These are phyloP conservation scores for Raffaelea ambrosiae DNA, from an alignment of 2,329 filamentous ascomycete species.

Conservation along the genomic window DNA sequence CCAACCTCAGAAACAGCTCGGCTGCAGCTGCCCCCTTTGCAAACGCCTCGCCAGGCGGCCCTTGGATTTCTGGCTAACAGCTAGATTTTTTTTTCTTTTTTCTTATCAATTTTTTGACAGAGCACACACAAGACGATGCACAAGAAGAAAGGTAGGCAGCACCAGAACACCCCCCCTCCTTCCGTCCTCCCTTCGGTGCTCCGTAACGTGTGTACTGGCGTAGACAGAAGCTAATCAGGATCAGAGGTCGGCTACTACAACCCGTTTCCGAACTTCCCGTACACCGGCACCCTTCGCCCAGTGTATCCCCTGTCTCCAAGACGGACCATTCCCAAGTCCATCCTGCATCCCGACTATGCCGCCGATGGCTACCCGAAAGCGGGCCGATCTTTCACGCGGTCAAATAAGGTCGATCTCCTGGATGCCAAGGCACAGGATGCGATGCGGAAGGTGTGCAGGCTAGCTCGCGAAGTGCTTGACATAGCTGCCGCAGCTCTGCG, in stretches of 20 bases:
- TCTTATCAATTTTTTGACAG: constrained; percentile 33
- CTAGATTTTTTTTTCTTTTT: not conserved
- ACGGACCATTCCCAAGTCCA: constrained; percentile 68
- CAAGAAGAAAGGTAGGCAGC: constrained; percentile 78
- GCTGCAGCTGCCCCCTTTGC: too few relatives aligned
- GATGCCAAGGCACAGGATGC: constrained; percentile 72
- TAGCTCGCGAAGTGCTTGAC: constrained; percentile 87
- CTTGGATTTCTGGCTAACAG: not conserved
- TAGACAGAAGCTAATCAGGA: constrained; percentile 53
- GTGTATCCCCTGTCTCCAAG: constrained; percentile 74
- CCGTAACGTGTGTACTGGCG: not conserved
- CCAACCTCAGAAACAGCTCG: too few relatives aligned
- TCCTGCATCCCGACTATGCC: constrained; percentile 81
- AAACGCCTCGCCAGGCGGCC: not conserved
- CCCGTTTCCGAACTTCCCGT: constrained; percentile 82
- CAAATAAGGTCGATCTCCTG: constrained; percentile 76
- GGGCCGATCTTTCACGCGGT: constrained; percentile 51
- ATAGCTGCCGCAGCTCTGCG: constrained; percentile 74
- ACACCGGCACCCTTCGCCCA: constrained; percentile 72
- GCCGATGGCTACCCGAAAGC: constrained; percentile 66
- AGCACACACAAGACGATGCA: constrained; percentile 73
- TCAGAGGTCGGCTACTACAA: constrained; percentile 86
- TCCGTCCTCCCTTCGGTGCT: not conserved
- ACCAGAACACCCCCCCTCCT: constrained; percentile 67
- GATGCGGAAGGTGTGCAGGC: constrained; percentile 85